Evolutionary conservation across 495 filamentous ascomycete species (phyloP).

Genomic region (Penicillium simplicissimum): DNA sequence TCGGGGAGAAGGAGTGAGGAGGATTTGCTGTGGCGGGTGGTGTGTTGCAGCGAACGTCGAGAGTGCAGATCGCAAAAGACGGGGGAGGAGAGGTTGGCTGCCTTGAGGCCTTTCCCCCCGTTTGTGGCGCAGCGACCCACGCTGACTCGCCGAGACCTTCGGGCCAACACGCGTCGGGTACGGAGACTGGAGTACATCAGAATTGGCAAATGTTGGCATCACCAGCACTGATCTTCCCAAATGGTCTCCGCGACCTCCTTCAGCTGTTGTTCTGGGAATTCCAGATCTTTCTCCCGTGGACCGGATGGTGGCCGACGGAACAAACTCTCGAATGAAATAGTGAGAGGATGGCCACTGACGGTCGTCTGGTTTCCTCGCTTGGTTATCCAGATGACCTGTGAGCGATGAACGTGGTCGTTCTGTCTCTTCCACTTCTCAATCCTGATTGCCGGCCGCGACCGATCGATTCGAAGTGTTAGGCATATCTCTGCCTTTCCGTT

Average conservation of each 20-base stretch:
- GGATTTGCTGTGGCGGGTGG: slow-evolving; percentile 3
- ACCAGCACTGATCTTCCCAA: background rate
- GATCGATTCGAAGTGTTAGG: slow-evolving; percentile 5
- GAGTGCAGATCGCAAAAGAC: slow-evolving; percentile 1
- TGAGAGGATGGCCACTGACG: background rate
- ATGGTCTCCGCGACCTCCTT: slow-evolving; percentile 1
- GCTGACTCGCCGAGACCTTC: no score
- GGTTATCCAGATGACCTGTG: background rate
- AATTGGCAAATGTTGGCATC: no score
- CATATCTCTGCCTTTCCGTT: slow-evolving; percentile 6
- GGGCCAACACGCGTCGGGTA: no score
- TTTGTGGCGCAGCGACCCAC: slow-evolving; percentile 22
- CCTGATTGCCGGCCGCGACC: slow-evolving; percentile 7
- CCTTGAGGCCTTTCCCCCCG: slow-evolving; percentile 1
- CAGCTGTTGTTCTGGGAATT: slow-evolving; percentile 11
- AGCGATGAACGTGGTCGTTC: slow-evolving; percentile 7
- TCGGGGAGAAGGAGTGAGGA: slow-evolving; percentile 10
- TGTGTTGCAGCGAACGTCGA: slow-evolving; percentile 4
- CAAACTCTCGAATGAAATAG: slow-evolving; percentile 11
- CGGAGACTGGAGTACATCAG: no score
- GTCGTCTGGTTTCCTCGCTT: background rate
- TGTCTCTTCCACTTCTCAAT: slow-evolving; percentile 9
- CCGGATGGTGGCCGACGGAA: slow-evolving; percentile 1
- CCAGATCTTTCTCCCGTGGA: slow-evolving; percentile 9
- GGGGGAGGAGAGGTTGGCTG: slow-evolving; percentile 3